Evolutionary conservation across 106 monocot species (phyloP).

Genomic region (Apostasia ramifera): DNA sequence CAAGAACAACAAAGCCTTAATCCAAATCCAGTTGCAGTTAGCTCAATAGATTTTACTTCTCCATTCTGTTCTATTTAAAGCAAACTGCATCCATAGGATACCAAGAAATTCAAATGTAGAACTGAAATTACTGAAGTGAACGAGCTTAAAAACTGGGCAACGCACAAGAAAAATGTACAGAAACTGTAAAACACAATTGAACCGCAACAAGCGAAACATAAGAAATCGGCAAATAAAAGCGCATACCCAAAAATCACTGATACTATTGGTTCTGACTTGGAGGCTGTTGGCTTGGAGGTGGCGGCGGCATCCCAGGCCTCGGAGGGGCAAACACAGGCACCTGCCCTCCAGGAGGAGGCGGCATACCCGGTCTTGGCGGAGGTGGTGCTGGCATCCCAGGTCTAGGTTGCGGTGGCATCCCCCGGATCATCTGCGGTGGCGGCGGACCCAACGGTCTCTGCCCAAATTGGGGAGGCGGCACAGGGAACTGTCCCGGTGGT

Average conservation of each 20-base stretch:
- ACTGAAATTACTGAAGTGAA: too few species aligned
- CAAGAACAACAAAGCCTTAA: too few species aligned
- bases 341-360: slow-evolving; percentile 51
- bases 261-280: slow-evolving; percentile 49
- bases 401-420: slow-evolving; percentile 34
- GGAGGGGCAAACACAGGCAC: slow-evolving; percentile 60
- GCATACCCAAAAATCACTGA: slow-evolving; percentile 8
- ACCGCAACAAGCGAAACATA: too few species aligned
- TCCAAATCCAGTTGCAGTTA: too few species aligned
- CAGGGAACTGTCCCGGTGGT: slow-evolving; percentile 34
- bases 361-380: slow-evolving; percentile 84
- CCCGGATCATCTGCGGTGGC: slow-evolving; percentile 62
- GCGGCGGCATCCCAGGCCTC: slow-evolving; percentile 82
- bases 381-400: slow-evolving; percentile 48
- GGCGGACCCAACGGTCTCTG: slow-evolving; percentile 75
- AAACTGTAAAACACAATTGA: too few species aligned
- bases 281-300: slow-evolving; percentile 51
- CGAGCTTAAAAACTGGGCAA: too few species aligned
- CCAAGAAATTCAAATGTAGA: too few species aligned
- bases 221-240: background rate
- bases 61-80: too few species aligned
- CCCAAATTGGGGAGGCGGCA: slow-evolving; percentile 58
- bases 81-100: too few species aligned
- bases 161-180: too few species aligned
- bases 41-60: too few species aligned